These are phyloP conservation scores for Phytophthora pseudosyringae DNA, from an alignment of 352 stramenopile species.

Conservation along the genomic window DNA sequence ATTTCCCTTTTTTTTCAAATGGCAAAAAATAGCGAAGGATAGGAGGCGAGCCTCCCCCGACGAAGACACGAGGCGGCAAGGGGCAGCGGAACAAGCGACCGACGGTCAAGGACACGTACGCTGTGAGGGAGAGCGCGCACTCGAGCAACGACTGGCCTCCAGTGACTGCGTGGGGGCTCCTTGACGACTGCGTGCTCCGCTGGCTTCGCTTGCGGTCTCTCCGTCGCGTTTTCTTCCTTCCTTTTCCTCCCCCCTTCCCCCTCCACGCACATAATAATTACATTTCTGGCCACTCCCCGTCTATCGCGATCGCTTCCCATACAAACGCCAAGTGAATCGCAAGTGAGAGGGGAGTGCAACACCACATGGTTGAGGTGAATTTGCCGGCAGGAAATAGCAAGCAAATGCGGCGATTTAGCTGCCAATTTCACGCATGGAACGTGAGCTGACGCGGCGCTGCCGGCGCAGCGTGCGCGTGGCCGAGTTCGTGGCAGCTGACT, in stretches of 20 bases:
- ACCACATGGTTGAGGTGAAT: constrained; percentile 21
- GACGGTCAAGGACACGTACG: constrained; percentile 22
- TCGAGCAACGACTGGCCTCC: constrained; percentile 11
- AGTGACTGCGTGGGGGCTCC: constrained; percentile 24
- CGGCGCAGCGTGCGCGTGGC: constrained; percentile 28
- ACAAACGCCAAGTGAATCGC: constrained; percentile 13
- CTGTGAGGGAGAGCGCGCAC: constrained; percentile 15
- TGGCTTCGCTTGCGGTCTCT: constrained; percentile 28
- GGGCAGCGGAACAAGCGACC: not conserved
- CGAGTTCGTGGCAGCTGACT: constrained; percentile 23
- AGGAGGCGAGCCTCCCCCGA: not conserved
- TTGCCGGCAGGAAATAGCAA: constrained; percentile 18
- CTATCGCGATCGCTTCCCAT: constrained; percentile 11
- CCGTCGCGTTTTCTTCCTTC: constrained; percentile 41
- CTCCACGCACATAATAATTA: constrained; percentile 32
- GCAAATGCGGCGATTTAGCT: constrained; percentile 13
- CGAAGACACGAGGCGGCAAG: not conserved
- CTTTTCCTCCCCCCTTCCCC: constrained; percentile 36
- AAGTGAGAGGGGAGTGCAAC: constrained; percentile 7
- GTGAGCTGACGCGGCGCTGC: constrained; percentile 26
- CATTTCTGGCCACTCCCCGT: constrained; percentile 20
- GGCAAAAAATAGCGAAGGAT: constrained; percentile 17
- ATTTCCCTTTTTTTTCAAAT: constrained; percentile 19
- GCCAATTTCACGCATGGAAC: constrained; percentile 25
- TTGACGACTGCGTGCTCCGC: constrained; percentile 22